Conservation (phyloP, 2,329 filamentous ascomycete species). For the Fusarium liriodendri region DNA sequence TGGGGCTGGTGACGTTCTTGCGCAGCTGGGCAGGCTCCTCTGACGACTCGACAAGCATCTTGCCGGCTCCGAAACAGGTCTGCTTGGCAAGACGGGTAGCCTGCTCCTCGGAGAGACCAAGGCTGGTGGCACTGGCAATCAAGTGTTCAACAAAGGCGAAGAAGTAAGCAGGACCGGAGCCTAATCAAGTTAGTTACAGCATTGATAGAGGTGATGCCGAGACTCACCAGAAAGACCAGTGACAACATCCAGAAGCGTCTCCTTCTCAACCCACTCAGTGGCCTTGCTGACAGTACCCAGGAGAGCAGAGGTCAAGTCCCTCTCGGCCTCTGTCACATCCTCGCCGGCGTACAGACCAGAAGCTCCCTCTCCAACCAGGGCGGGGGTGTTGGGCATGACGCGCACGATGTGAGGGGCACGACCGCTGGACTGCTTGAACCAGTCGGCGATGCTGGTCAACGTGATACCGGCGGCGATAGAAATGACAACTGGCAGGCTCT, state of each 20-base stretch:
- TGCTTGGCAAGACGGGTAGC: conserved; percentile 62
- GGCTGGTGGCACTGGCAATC: conserved; percentile 55
- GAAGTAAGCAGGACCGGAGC: conserved; percentile 64
- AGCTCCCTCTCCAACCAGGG: conserved; percentile 62
- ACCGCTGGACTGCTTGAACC: conserved; percentile 53
- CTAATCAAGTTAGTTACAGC: conserved; percentile 41
- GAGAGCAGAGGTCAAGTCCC: conserved; percentile 54
- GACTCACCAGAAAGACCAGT: conserved; percentile 60
- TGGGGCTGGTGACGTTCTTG: conserved; percentile 64
- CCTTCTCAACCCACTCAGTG: conserved; percentile 61
- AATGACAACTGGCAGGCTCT: conserved; percentile 56
- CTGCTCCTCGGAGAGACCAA: conserved; percentile 60
- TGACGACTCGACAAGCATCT: conserved; percentile 60
- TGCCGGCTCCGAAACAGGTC: conserved; percentile 63
- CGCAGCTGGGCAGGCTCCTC: conserved; percentile 60
- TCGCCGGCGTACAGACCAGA: conserved; percentile 58
- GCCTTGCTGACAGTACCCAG: conserved; percentile 60
- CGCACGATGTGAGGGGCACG: conserved; percentile 58
- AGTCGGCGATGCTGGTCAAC: conserved; percentile 55
- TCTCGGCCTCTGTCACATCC: conserved; percentile 56
- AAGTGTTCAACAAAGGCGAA: conserved; percentile 65
- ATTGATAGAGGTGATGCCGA: accelerated
- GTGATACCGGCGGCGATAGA: conserved; percentile 64
- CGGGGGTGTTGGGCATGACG: conserved; percentile 65
- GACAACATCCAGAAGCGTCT: conserved; percentile 62